A percentile compares a stretch with the other conserved stretches of the same genome.
phyloP scores from a whole-genome alignment of 257 asterid species.

The Cinchona pubescens region DNA sequence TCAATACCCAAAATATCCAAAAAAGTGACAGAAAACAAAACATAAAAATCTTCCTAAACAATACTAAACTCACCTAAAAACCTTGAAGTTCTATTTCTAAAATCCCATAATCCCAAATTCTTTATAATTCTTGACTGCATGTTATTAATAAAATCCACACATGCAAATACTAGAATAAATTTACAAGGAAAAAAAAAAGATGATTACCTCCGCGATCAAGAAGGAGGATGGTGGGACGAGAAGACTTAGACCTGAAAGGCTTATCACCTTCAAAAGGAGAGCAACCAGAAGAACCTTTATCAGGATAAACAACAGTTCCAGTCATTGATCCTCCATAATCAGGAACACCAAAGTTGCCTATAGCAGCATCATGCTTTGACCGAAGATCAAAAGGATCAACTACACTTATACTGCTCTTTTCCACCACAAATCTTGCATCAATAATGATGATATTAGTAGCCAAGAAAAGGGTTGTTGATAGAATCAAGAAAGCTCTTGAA shows the following conservation, averaged over 20 bases:
- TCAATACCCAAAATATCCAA: not conserved
- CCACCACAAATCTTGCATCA: conserved; percentile 63
- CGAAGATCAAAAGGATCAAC: conserved; percentile 50
- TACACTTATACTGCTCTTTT: conserved; percentile 71
- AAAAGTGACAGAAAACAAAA: not conserved
- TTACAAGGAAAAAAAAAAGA: too few species aligned
- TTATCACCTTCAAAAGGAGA: conserved; percentile 54
- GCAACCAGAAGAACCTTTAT: conserved; percentile 49
- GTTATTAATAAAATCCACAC: not conserved
- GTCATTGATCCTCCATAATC: conserved; percentile 81
- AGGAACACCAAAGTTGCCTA: conserved; percentile 93
- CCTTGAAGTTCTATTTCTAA: not conserved
- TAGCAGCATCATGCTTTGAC: conserved; percentile 80
- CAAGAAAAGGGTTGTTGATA: conserved; percentile 12
- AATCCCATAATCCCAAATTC: not conserved
- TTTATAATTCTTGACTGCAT: not conserved
- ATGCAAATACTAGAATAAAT: not conserved
- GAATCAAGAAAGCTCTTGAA: conserved; percentile 16
- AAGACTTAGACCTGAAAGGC: conserved; percentile 70
- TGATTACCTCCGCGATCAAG: conserved; percentile 86
- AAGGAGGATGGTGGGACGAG: conserved; percentile 73
- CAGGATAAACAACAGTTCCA: conserved; percentile 65
- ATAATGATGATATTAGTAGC: not conserved
- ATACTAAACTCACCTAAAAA: not conserved
- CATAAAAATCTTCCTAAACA: not conserved